Evolutionary conservation across 768 basidiomycete genomes (phyloP), one percentile per base, ranked within the genome.

Genomic region (Termitomyces sp.): DNA sequence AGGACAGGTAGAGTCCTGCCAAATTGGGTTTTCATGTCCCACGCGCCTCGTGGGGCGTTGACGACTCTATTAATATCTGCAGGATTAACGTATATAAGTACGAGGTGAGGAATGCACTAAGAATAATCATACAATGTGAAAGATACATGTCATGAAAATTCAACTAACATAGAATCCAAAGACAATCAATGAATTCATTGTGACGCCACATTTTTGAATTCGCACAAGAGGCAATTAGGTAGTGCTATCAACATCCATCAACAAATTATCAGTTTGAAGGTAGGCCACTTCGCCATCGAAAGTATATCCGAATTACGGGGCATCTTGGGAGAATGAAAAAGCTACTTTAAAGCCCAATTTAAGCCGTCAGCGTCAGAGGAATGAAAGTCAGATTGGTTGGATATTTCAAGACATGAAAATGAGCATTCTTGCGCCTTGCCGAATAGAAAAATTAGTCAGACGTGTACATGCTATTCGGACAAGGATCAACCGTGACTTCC

Each of bases 351-450:
- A 28, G 10, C 35, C 48, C 14, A 31, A 23, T 17, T 21, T n/a
- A 30, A 11, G 23, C 8, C 15, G 35, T n/a, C 9, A 50, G 35
- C 33, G 23, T 28, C 40, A 12, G 12, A 41, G 40, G 26, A 28
- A 50, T 17, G 17, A 50, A 50, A 23, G 19, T 17, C 19, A 45
- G 41, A 41, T 47, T 28, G 6, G 35, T 61, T 33, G 66, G 10
- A 55, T 55, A 53, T 66, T 67, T 49, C 59, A 63, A 33, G 70
- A 66, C 63, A 73, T 68, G 58, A 74, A 74, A 15, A 73, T 70
- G 60, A 77, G 76, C 71, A 81, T 75, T 57, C 78, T 71, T 28
- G 79, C 80, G 30, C 81, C 81, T 65, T 83, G 81, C 26, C 79
- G 76, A 56, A 79, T 67, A 60, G 82, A 81, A 53, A 75, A 73